Evolutionary conservation across 2,329 filamentous ascomycete species (phyloP).

Genomic region (Colletotrichum australisinense): DNA sequence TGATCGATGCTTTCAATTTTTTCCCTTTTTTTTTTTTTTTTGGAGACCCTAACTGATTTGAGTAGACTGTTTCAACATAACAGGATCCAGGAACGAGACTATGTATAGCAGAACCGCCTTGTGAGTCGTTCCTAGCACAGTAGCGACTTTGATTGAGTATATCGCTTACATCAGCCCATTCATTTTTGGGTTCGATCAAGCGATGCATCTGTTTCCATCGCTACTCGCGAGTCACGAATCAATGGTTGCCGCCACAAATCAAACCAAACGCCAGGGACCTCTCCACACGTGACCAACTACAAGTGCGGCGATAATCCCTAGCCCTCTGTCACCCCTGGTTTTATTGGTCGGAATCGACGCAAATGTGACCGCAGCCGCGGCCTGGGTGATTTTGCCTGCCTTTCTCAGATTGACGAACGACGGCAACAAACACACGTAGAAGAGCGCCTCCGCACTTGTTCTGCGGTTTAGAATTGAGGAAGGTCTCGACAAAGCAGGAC

Average conservation of each 20-base stretch:
- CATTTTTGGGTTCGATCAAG: not conserved
- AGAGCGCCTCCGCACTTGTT: not conserved
- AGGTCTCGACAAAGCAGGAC: not conserved
- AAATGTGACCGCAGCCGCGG: not conserved
- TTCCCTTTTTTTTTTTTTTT: no score
- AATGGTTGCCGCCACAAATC: not conserved
- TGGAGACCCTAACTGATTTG: not conserved
- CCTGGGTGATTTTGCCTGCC: not conserved
- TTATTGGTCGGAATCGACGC: not conserved
- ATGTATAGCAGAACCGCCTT: not conserved
- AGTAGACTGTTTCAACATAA: not conserved
- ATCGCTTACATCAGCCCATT: not conserved
- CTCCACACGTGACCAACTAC: not conserved
- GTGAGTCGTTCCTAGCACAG: not conserved
- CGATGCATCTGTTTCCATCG: not conserved
- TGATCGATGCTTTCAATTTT: constrained; percentile 1
- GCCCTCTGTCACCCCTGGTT: no score
- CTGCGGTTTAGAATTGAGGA: not conserved
- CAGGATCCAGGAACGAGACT: not conserved
- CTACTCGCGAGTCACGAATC: not conserved
- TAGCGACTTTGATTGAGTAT: not conserved
- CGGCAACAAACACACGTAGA: not conserved
- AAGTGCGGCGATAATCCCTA: not conserved
- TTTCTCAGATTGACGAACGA: not conserved
- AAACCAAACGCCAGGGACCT: not conserved